Percentiles rank a stretch among this genome's conserved stretches.
Conservation (phyloP, 2,329 filamentous ascomycete species). For the Colletotrichum orchidophilum region DNA sequence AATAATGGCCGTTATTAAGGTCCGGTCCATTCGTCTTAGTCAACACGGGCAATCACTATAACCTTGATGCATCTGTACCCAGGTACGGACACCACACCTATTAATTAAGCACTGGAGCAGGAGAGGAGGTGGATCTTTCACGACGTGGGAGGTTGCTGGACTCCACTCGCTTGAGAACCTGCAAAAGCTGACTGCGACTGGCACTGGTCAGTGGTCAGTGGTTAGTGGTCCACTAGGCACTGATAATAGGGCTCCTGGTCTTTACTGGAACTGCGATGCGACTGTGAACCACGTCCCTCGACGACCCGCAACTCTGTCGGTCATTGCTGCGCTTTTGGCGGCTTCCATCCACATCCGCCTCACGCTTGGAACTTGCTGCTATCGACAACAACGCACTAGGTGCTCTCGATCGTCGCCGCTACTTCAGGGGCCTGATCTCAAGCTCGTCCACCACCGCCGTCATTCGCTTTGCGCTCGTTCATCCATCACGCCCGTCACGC, state of each 20-base stretch:
- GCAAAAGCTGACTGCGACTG: not conserved
- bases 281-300: not conserved
- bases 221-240: too few relatives aligned
- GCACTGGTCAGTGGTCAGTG: not conserved
- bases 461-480: not conserved
- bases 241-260: not conserved
- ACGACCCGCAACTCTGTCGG: slow-evolving; percentile 11
- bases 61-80: not conserved
- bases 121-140: not conserved
- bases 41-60: not conserved
- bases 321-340: slow-evolving; percentile 16
- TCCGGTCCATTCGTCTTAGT: not conserved
- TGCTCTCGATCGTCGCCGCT: slow-evolving; percentile 17
- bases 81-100: not conserved
- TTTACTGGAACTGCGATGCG: not conserved
- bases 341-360: not conserved
- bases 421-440: slow-evolving; percentile 10
- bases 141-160: not conserved
- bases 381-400: slow-evolving; percentile 8
- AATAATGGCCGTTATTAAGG: slow-evolving; percentile 1
- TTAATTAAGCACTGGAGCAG: not conserved
- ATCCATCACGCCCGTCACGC: not conserved
- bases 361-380: not conserved
- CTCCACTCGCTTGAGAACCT: not conserved
- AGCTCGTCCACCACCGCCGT: slow-evolving; percentile 13